These are phyloP conservation scores for Citrullus mucosospermus DNA, from an alignment of 306 rosid genomes.

Conservation along the genomic window DNA sequence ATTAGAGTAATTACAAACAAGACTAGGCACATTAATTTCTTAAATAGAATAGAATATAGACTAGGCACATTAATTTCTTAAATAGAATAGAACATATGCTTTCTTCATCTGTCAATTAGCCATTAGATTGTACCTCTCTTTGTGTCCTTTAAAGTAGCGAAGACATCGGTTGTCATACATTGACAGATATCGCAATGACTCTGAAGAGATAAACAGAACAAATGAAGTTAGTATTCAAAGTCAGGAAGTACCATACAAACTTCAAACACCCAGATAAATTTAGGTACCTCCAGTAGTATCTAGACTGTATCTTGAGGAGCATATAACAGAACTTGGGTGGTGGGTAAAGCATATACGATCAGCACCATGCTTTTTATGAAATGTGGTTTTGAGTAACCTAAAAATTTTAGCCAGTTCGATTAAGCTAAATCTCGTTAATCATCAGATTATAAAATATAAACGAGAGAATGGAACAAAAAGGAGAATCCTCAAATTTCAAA, in stretches of 20 bases:
- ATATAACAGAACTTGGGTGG: slow-evolving; percentile 85
- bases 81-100: not conserved
- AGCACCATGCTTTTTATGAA: slow-evolving; percentile 85
- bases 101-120: not conserved
- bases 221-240: not conserved
- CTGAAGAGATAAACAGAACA: slow-evolving; percentile 29
- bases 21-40: not conserved
- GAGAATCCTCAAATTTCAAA: not conserved
- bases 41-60: not conserved
- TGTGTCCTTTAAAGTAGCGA: slow-evolving; percentile 93
- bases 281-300: slow-evolving; percentile 73
- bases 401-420: slow-evolving; percentile 6
- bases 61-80: not conserved
- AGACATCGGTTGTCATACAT: slow-evolving; percentile 87
- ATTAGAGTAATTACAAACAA: not conserved
- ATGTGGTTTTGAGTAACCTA: slow-evolving; percentile 89
- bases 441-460: not conserved
- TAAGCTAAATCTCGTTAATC: not conserved
- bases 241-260: not conserved
- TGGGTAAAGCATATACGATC: slow-evolving; percentile 89
- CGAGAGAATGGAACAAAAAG: not conserved
- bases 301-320: slow-evolving; percentile 82
- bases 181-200: slow-evolving; percentile 80
- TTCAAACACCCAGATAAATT: slow-evolving; percentile 15
- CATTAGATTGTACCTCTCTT: slow-evolving; percentile 50